Evolutionary conservation across 306 rosid genomes (phyloP), one percentile per base, ranked within the genome.

Genomic region (Begonia fuchsioides): DNA sequence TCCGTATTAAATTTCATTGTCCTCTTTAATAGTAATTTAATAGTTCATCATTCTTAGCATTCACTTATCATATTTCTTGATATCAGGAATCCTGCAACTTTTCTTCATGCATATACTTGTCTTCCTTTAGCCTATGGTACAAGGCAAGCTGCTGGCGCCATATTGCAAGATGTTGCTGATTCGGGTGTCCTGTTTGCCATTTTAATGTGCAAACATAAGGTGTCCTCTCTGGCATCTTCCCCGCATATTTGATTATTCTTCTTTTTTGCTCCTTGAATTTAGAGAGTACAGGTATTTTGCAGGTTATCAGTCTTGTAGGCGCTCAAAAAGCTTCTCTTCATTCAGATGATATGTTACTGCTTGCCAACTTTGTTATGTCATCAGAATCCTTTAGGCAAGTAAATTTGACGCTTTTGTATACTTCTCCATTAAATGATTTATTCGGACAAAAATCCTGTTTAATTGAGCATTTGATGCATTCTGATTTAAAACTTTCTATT

Each of bases 321-420:
- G 96, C 96, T 56, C 96, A 83, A 62, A 83, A 83, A 71, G 96
- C 93, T 55, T 69, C 96, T 64, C 96, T 87, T 52, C 94, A 87
- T 71, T 94, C 96, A 8, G 96, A 87, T 71, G 96, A 87, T 56
- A 78, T 83, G 81, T 63, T 87, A 51, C 76, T 87, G 47, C 74
- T 87, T 60, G 54, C 83, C 55, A 87, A 83, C 76, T 83, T 87
- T 68, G 80, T 87, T 46, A 74, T 80, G 88, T 85, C 94, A 38
- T 62, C 96, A 52, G 96, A 87, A 65, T 87, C 96, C 44, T 83
- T 83, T 59, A 87, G 93, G 96, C 68, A 73, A 75, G 96, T 69
- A 53, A n/a, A 56, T 38, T 49, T 32, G 61, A 50, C 11, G 3
- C 14, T 41, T n/a, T 2, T 0, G 14, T 41, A 10, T 8, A 8